Evolutionary conservation across 495 filamentous ascomycete genomes (phyloP).

Genomic region (Aspergillus incahuasiensis): DNA sequence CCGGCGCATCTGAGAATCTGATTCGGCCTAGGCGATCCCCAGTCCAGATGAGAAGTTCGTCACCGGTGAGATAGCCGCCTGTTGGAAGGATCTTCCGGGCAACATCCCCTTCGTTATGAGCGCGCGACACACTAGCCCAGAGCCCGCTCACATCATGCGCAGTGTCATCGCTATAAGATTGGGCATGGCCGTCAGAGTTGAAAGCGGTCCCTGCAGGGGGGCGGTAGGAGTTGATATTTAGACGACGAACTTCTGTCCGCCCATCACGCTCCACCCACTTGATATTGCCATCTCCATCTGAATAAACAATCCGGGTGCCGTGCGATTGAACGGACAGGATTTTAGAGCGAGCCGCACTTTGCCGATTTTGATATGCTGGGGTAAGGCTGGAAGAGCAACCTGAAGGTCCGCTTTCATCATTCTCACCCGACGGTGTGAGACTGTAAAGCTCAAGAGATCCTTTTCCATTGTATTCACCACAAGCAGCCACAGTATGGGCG

Average conservation of each 20-base stretch:
- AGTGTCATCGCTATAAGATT: neutral
- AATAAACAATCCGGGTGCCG: constrained; percentile 77
- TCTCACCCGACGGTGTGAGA: constrained; percentile 36
- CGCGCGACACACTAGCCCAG: constrained; percentile 22
- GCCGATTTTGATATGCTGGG: constrained; percentile 64
- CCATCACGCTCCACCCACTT: constrained; percentile 94
- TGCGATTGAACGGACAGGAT: constrained; percentile 81
- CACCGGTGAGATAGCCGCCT: constrained; percentile 41
- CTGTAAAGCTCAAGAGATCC: constrained; percentile 88
- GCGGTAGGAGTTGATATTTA: constrained; percentile 55
- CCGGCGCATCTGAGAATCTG: constrained; percentile 50
- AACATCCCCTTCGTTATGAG: constrained; percentile 40
- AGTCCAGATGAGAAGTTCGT: constrained; percentile 75
- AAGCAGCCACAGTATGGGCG: constrained; percentile 67
- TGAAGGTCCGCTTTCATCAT: constrained; percentile 20
- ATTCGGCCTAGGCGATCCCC: constrained; percentile 74
- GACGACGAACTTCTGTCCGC: constrained; percentile 69
- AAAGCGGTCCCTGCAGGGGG: constrained; percentile 7
- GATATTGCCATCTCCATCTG: constrained; percentile 76
- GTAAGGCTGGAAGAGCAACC: constrained; percentile 32
- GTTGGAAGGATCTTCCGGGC: constrained; percentile 68
- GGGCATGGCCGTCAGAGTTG: neutral
- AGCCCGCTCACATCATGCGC: constrained; percentile 21
- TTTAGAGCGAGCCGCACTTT: constrained; percentile 75
- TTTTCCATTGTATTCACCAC: constrained; percentile 92